Percentiles rank a stretch among this genome's conserved stretches.
These are phyloP conservation scores for Aspergillus viridinutans DNA, from an alignment of 2,329 filamentous ascomycete genomes.

Conservation along the genomic window DNA sequence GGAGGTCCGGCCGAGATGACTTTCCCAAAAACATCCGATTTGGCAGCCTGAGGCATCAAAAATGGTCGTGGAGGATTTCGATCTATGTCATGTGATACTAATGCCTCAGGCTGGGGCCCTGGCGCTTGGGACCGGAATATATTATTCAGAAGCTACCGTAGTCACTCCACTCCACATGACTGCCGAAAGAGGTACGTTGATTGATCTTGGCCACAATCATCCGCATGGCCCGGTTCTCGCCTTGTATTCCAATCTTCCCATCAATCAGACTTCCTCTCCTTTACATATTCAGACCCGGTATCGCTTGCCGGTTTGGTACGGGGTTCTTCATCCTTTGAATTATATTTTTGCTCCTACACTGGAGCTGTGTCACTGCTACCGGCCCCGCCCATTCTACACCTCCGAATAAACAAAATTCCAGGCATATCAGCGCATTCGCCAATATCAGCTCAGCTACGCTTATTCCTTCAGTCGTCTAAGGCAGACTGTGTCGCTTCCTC, in stretches of 20 bases:
- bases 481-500: not conserved
- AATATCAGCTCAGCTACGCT: conserved; percentile 21
- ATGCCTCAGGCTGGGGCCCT: conserved; percentile 23
- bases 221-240: conserved; percentile 9
- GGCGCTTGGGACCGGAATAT: conserved; percentile 7
- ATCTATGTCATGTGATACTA: conserved; percentile 18
- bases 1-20: conserved; percentile 30
- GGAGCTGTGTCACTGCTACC: conserved; percentile 24
- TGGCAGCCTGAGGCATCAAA: conserved; percentile 15
- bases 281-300: conserved; percentile 2
- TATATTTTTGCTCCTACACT: conserved; percentile 18
- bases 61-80: conserved; percentile 1
- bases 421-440: conserved; percentile 19
- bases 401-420: conserved; percentile 26
- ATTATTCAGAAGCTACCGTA: conserved; percentile 6
- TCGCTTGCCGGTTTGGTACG: conserved; percentile 16
- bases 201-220: conserved; percentile 12
- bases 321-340: conserved; percentile 20
- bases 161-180: conserved; percentile 20
- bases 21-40: conserved; percentile 25
- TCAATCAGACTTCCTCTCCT: conserved; percentile 6
- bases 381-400: conserved; percentile 28
- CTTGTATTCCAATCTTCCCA: conserved; percentile 3
- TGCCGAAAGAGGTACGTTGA: conserved; percentile 8
- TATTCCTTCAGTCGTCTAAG: conserved; percentile 2